Conservation (phyloP, 441 rosid species). For the Hura crepitans region DNA sequence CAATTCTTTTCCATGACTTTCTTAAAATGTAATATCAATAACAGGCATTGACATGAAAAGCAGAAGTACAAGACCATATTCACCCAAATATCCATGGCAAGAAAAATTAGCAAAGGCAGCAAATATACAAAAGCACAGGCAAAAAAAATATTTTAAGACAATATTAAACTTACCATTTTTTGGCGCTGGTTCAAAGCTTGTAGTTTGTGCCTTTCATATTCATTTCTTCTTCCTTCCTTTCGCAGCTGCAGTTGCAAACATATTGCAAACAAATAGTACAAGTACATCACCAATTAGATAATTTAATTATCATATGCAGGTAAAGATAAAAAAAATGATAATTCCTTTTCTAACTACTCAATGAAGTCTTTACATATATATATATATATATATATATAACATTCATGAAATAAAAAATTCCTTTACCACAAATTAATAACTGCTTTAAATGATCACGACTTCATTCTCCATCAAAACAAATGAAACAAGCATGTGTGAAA, state of each 20-base stretch:
- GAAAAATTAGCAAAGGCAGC: background rate
- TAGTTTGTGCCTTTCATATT: conserved; percentile 95
- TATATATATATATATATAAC: background rate
- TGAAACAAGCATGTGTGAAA: conserved; percentile 3
- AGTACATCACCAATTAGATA: background rate
- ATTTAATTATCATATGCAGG: background rate
- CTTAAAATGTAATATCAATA: background rate
- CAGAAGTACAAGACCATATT: background rate
- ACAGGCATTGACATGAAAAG: background rate
- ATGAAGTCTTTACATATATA: background rate
- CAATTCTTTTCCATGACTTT: background rate
- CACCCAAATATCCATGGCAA: background rate
- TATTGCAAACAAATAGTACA: conserved; percentile 15
- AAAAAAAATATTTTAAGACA: background rate
- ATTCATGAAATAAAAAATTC: background rate
- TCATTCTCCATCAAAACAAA: conserved; percentile 14
- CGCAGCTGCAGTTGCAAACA: conserved; percentile 52
- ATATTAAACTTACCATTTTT: conserved; percentile 68
- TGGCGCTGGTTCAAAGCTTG: conserved; percentile 97
- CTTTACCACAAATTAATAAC: background rate
- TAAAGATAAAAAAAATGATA: background rate
- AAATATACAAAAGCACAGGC: background rate
- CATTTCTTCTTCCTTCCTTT: conserved; percentile 95
- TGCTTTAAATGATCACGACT: background rate
- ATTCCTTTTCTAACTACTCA: background rate